phyloP scores from a whole-genome alignment of 192 early-diverging fungal genomes.

The Rhizoclosmatium globosum region DNA sequence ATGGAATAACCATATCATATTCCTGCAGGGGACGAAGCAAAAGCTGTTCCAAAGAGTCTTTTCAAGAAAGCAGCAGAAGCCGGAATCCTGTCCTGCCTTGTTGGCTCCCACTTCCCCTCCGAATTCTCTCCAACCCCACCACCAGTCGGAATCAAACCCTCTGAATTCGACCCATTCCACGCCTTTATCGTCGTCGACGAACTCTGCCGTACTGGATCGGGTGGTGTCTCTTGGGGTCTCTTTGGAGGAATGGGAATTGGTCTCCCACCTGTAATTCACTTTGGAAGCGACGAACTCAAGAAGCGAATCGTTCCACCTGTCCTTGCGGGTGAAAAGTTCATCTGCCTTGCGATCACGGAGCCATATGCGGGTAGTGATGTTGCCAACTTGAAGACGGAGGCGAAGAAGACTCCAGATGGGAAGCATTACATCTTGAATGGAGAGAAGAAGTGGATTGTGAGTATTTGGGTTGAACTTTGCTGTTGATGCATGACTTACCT shows the following conservation, averaged over 20 bases:
- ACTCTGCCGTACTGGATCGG: conserved; percentile 80
- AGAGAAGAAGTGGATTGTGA: conserved; percentile 70
- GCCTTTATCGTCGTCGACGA: conserved; percentile 81
- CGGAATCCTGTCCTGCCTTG: conserved; percentile 74
- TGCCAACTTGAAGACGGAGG: conserved; percentile 73
- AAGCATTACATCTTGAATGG: conserved; percentile 80
- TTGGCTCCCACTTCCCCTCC: conserved; percentile 56
- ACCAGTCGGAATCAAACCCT: conserved; percentile 47
- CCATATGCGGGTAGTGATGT: conserved; percentile 77
- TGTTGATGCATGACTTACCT: not conserved
- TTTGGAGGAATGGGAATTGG: conserved; percentile 76
- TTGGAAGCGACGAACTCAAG: conserved; percentile 78
- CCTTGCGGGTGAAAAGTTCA: conserved; percentile 77
- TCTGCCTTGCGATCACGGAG: conserved; percentile 86
- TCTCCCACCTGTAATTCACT: conserved; percentile 77
- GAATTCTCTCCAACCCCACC: conserved; percentile 42
- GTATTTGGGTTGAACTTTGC: not conserved
- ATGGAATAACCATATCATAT: not conserved
- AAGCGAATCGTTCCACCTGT: conserved; percentile 70
- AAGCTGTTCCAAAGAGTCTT: conserved; percentile 72
- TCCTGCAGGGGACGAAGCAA: conserved; percentile 77
- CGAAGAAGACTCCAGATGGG: conserved; percentile 74
- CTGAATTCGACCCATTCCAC: conserved; percentile 64
- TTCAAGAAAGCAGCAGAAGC: conserved; percentile 69
- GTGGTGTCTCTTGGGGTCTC: conserved; percentile 83